phyloP scores from a whole-genome alignment of 2,329 filamentous ascomycete genomes.

The Penicillium hordei region DNA sequence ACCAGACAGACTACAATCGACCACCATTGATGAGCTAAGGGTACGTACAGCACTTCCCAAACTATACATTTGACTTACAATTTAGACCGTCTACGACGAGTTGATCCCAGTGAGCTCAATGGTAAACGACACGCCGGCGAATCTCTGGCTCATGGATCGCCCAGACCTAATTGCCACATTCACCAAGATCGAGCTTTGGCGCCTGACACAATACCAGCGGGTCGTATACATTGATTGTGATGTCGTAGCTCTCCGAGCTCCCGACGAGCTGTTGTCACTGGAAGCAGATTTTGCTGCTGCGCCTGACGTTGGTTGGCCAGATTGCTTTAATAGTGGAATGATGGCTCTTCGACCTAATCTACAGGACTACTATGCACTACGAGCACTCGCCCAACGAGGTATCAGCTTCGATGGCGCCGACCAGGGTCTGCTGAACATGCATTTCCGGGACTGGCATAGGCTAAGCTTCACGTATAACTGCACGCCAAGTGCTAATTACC shows the following conservation, averaged over 20 bases:
- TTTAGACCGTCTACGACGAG: slow-evolving; percentile 78
- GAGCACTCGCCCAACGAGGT: slow-evolving; percentile 78
- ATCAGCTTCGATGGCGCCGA: slow-evolving; percentile 97
- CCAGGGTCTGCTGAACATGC: slow-evolving; percentile 91
- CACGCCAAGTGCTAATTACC: slow-evolving; percentile 93
- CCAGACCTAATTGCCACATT: slow-evolving; percentile 88
- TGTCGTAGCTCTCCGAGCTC: slow-evolving; percentile 82
- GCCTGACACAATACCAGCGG: slow-evolving; percentile 81
- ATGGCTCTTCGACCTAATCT: slow-evolving; percentile 87
- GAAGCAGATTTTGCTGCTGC: slow-evolving; percentile 66
- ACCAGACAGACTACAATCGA: slow-evolving; percentile 71
- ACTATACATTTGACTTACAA: not conserved
- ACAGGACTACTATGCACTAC: slow-evolving; percentile 82
- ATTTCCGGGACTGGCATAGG: slow-evolving; percentile 83
- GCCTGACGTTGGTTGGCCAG: slow-evolving; percentile 96
- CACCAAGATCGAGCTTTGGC: slow-evolving; percentile 95
- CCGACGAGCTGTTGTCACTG: slow-evolving; percentile 84
- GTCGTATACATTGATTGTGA: slow-evolving; percentile 96
- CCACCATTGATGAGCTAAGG: slow-evolving; percentile 75
- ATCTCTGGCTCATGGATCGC: slow-evolving; percentile 88
- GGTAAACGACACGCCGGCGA: slow-evolving; percentile 72
- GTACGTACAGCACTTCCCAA: slow-evolving; percentile 44
- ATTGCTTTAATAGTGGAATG: slow-evolving; percentile 96
- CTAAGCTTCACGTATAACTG: slow-evolving; percentile 96
- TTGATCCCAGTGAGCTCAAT: slow-evolving; percentile 81